A percentile compares a stretch with the other conserved stretches of the same genome.
Conservation (phyloP, 192 early-diverging fungal species). For the Entomortierella beljakovae region DNA sequence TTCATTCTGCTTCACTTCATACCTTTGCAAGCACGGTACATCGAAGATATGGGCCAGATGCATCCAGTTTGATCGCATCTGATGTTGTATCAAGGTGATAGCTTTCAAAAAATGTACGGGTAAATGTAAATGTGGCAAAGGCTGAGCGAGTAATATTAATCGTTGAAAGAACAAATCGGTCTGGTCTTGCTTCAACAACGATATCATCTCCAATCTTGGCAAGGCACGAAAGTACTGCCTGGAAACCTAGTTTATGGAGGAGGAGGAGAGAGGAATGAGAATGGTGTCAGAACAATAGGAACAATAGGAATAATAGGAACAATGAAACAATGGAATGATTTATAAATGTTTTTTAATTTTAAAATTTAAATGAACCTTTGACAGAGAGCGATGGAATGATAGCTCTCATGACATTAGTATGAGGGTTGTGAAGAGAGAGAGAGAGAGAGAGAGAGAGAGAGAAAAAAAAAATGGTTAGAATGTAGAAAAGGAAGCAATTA, state of each 20-base stretch:
- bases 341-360: not conserved
- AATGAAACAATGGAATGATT: too few species aligned
- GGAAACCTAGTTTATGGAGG: constrained; percentile 52
- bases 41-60: constrained; percentile 30
- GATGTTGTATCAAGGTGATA: constrained; percentile 58
- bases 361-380: constrained; percentile 18
- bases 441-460: not conserved
- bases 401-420: constrained; percentile 35
- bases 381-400: constrained; percentile 47
- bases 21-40: constrained; percentile 41
- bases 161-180: constrained; percentile 66
- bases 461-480: not conserved
- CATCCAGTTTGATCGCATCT: constrained; percentile 25
- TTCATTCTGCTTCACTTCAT: too few species aligned
- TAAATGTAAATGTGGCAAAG: constrained; percentile 67
- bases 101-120: constrained; percentile 72
- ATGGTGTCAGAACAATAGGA: too few species aligned
- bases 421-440: not conserved
- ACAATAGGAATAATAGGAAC: too few species aligned
- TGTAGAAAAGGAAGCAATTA: not conserved
- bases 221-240: constrained; percentile 68
- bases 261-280: not conserved
- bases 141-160: constrained; percentile 78
- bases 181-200: constrained; percentile 65
- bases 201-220: constrained; percentile 72